These are phyloP conservation scores for Tagetes erecta DNA, from an alignment of 129 eudicot species.

Conservation along the genomic window DNA sequence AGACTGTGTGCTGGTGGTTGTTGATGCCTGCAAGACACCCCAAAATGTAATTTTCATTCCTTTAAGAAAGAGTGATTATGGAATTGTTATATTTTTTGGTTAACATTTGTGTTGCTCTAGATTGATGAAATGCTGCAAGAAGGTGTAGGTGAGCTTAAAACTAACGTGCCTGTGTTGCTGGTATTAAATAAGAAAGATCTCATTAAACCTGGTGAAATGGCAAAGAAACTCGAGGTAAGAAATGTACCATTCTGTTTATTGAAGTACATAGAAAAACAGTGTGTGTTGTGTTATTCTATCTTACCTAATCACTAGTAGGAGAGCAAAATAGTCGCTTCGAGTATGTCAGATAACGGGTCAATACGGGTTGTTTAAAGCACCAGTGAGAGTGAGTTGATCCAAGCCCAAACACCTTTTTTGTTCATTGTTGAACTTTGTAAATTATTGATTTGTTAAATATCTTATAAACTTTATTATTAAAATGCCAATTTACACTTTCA, in stretches of 20 bases:
- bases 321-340: neutral
- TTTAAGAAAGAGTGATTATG: neutral
- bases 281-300: neutral
- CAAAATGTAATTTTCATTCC: constrained; percentile 55
- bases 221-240: constrained; percentile 81
- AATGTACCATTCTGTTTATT: neutral
- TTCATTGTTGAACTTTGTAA: neutral
- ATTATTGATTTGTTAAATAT: neutral
- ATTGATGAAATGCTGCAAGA: constrained; percentile 82
- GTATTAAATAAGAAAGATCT: constrained; percentile 94
- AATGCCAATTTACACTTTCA: neutral
- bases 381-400: neutral
- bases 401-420: neutral
- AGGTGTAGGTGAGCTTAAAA: constrained; percentile 67
- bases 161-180: constrained; percentile 69
- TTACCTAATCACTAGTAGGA: neutral
- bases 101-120: constrained; percentile 41
- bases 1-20: constrained; percentile 89
- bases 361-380: neutral
- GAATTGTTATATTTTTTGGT: constrained; percentile 13
- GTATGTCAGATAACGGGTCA: neutral
- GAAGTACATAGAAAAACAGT: neutral
- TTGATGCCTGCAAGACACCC: constrained; percentile 86
- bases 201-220: constrained; percentile 98
- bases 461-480: neutral